Evolutionary conservation across 2,329 filamentous ascomycete genomes (phyloP).

Genomic region (Dactylellina leptospora): DNA sequence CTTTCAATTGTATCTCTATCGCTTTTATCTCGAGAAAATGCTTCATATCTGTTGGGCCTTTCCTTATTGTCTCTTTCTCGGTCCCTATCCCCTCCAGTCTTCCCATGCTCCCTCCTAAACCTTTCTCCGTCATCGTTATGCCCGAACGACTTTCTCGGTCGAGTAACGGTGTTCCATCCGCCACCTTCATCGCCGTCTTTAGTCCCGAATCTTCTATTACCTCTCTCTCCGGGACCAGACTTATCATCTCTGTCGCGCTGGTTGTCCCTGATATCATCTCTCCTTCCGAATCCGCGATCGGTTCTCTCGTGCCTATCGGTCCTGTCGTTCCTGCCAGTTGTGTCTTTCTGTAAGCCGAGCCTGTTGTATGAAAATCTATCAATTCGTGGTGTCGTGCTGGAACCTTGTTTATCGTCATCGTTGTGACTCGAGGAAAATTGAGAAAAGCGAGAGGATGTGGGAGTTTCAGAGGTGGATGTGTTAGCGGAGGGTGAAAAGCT

Average conservation of each 20-base stretch:
- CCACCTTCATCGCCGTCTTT: slow-evolving; percentile 53
- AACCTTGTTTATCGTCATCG: slow-evolving; percentile 55
- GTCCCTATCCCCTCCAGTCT: slow-evolving; percentile 21
- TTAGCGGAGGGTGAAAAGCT: slow-evolving; percentile 53
- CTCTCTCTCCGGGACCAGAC: slow-evolving; percentile 5
- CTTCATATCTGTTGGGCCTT: slow-evolving; percentile 45
- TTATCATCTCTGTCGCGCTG: slow-evolving; percentile 55
- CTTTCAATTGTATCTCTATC: slow-evolving; percentile 53
- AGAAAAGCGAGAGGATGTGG: slow-evolving; percentile 53
- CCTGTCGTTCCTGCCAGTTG: slow-evolving; percentile 38
- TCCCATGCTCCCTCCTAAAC: slow-evolving; percentile 54
- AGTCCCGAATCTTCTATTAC: slow-evolving; percentile 13
- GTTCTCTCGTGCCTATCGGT: slow-evolving; percentile 55
- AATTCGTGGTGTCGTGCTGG: slow-evolving; percentile 54
- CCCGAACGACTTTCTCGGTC: slow-evolving; percentile 58
- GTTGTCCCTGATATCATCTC: slow-evolving; percentile 43
- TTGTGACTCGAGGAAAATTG: slow-evolving; percentile 39
- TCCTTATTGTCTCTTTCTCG: slow-evolving; percentile 38
- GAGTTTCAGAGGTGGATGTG: slow-evolving; percentile 51
- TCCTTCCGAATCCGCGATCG: slow-evolving; percentile 54
- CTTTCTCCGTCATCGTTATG: slow-evolving; percentile 58
- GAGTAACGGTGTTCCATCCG: slow-evolving; percentile 57
- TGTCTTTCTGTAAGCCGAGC: slow-evolving; percentile 55
- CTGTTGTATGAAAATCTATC: slow-evolving; percentile 55
- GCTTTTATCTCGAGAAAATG: slow-evolving; percentile 37